phyloP scores from a whole-genome alignment of 2,329 filamentous ascomycete genomes.

The Ophiobolus disseminans region DNA sequence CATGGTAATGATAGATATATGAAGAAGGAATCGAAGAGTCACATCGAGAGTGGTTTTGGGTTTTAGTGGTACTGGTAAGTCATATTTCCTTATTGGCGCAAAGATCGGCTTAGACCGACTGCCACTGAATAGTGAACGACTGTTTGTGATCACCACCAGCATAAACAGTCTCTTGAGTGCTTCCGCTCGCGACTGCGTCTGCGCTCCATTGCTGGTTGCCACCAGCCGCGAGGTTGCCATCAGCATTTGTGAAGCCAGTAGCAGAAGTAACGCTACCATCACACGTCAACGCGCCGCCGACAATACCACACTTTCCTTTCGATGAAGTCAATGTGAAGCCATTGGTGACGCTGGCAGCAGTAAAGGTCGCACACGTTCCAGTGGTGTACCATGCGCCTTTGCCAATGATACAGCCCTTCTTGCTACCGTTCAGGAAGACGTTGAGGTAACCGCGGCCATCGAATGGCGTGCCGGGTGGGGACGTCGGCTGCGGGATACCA shows the following conservation, averaged over 20 bases:
- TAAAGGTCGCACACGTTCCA: slow-evolving; percentile 72
- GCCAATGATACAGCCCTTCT: slow-evolving; percentile 71
- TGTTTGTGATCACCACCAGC: slow-evolving; percentile 42
- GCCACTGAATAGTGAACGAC: slow-evolving; percentile 49
- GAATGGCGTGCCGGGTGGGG: slow-evolving; percentile 55
- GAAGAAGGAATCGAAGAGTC: no score
- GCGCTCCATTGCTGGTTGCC: slow-evolving; percentile 54
- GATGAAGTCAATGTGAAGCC: slow-evolving; percentile 44
- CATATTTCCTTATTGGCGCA: no score
- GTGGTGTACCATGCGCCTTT: slow-evolving; percentile 71
- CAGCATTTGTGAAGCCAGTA: slow-evolving; percentile 51
- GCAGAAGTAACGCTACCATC: slow-evolving; percentile 54
- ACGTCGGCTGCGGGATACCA: slow-evolving; percentile 34
- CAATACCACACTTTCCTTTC: slow-evolving; percentile 61
- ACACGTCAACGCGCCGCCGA: slow-evolving; percentile 63
- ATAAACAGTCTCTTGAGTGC: slow-evolving; percentile 55
- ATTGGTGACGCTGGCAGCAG: slow-evolving; percentile 52
- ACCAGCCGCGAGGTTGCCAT: slow-evolving; percentile 47
- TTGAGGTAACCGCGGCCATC: slow-evolving; percentile 67
- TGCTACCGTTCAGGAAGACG: slow-evolving; percentile 58
- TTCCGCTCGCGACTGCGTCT: slow-evolving; percentile 51
- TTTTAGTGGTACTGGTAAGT: background rate
- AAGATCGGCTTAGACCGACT: slow-evolving; percentile 28
- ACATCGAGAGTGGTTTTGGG: no score
- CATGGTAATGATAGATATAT: no score